Percentiles rank a stretch among this genome's conserved stretches.
phyloP scores from a whole-genome alignment of 2,329 filamentous ascomycete genomes.

The Shiraia bambusicola region DNA sequence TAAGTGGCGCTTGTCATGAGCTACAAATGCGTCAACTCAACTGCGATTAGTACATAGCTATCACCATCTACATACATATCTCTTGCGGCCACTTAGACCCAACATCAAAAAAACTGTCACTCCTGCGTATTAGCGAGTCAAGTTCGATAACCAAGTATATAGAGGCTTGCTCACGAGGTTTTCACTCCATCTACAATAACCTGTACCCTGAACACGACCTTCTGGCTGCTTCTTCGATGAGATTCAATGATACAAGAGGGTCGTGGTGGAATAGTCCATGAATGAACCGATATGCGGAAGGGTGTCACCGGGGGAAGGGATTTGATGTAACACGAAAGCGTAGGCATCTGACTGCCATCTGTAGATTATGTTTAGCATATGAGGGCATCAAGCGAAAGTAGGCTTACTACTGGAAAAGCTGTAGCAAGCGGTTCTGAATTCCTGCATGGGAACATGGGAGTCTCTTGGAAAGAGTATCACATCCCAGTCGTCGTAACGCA shows the following conservation, averaged over 20 bases:
- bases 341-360: conserved; percentile 36
- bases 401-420: conserved; percentile 55
- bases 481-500: conserved; percentile 88
- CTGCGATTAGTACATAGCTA: too few species aligned
- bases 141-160: neutral
- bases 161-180: conserved; percentile 29
- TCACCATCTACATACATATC: conserved; percentile 21
- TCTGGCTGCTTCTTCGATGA: conserved; percentile 23
- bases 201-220: conserved; percentile 31
- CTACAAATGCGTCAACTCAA: conserved; percentile 17
- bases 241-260: conserved; percentile 32
- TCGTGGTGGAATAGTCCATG: conserved; percentile 30
- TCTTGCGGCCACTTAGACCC: conserved; percentile 35
- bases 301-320: conserved; percentile 28
- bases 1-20: conserved; percentile 27
- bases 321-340: conserved; percentile 34
- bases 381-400: too few species aligned
- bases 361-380: conserved; percentile 4
- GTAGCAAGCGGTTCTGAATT: conserved; percentile 79
- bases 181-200: conserved; percentile 31
- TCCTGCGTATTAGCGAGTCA: conserved; percentile 22
- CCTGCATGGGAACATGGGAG: conserved; percentile 71
- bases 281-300: conserved; percentile 41
- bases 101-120: conserved; percentile 31
- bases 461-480: conserved; percentile 72